A percentile compares a stretch with the other conserved stretches of the same genome.
phyloP scores from a whole-genome alignment of 192 early-diverging fungal genomes.

The Blastocladiella britannica region DNA sequence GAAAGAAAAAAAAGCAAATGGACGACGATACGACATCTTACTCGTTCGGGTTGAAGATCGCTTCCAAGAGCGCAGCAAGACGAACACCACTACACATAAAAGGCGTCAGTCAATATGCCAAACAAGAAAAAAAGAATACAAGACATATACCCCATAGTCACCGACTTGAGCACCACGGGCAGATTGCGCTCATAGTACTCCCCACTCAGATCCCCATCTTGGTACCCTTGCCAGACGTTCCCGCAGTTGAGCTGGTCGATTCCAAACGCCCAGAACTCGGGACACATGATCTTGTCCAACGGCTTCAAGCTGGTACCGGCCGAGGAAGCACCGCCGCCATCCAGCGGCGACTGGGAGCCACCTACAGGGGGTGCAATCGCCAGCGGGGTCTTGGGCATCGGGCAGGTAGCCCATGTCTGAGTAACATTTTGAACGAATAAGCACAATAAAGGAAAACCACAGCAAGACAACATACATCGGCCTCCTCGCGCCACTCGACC shows the following conservation, averaged over 20 bases:
- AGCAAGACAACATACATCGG: not conserved
- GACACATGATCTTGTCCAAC: not conserved
- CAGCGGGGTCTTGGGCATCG: not conserved
- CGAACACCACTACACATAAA: not conserved
- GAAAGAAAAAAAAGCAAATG: not conserved
- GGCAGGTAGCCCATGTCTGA: not conserved
- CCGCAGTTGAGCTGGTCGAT: not conserved
- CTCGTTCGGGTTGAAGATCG: conserved; percentile 1
- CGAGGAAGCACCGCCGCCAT: not conserved
- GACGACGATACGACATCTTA: conserved; percentile 1
- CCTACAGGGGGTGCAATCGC: not conserved
- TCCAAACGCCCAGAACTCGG: not conserved
- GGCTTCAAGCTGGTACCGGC: not conserved
- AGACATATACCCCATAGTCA: not conserved
- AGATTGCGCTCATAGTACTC: not conserved
- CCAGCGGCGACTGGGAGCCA: not conserved
- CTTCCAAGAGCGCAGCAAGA: not conserved
- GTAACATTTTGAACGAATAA: not conserved
- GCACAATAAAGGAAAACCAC: not conserved
- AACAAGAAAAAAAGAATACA: not conserved
- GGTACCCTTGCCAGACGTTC: not conserved
- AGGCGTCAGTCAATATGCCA: not conserved
- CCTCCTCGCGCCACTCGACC: not conserved
- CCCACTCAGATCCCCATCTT: not conserved
- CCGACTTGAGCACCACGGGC: not conserved